Conservation (phyloP, 768 basidiomycete species). For the Lactarius deliciosus region DNA sequence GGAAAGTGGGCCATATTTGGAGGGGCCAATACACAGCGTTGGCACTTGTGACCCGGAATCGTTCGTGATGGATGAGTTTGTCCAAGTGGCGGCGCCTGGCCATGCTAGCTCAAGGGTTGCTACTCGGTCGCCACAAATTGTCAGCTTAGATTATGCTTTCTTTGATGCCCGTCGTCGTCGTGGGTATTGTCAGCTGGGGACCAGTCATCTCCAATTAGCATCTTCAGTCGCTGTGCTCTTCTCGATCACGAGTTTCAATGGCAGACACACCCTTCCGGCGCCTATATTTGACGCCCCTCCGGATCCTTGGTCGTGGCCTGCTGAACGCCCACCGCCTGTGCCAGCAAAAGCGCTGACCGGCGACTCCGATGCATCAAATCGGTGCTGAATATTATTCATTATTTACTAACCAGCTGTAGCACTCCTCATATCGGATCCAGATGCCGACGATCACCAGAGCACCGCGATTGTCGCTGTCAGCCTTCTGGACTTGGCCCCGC, state of each 20-base stretch:
- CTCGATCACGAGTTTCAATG: neutral
- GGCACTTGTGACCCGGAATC: neutral
- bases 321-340: neutral
- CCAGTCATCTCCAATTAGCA: neutral
- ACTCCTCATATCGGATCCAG: neutral
- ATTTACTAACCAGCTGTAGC: neutral
- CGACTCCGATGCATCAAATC: neutral
- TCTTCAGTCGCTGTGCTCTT: neutral
- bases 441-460: neutral
- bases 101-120: neutral
- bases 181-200: neutral
- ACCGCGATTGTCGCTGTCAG: neutral
- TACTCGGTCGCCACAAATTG: conserved; percentile 5
- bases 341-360: neutral
- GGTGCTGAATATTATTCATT: neutral
- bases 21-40: neutral
- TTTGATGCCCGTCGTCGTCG: conserved; percentile 4
- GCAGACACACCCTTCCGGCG: neutral
- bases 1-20: neutral
- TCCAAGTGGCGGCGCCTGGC: neutral
- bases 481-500: neutral
- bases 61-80: neutral
- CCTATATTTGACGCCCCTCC: neutral
- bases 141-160: neutral
- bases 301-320: neutral